phyloP scores from a whole-genome alignment of 1,284 basidiomycete species.

The Filobasidium uniguttulatum region DNA sequence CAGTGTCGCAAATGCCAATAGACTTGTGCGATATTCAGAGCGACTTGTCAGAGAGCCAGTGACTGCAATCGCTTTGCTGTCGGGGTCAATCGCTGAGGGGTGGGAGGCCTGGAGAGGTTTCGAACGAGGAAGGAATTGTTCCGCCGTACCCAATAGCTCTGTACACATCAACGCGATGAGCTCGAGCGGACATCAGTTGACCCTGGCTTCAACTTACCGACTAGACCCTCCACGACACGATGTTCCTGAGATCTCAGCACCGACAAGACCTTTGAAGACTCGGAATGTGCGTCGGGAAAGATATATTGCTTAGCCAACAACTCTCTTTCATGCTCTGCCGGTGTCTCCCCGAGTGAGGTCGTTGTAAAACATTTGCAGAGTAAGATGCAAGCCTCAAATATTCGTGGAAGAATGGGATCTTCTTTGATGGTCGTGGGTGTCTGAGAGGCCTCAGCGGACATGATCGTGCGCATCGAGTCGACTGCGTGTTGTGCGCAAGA shows the following conservation, averaged over 20 bases:
- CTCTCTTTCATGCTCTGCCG: conserved; percentile 19
- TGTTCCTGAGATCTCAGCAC: too few species aligned
- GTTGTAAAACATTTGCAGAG: conserved; percentile 59
- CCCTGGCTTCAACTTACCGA: conserved; percentile 42
- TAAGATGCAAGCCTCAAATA: conserved; percentile 64
- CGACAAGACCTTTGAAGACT: too few species aligned
- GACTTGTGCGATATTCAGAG: too few species aligned
- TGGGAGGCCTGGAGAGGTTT: conserved; percentile 43
- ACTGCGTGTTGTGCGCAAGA: conserved; percentile 19
- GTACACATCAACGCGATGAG: conserved; percentile 16
- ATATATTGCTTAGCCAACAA: not conserved
- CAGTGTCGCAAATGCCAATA: conserved; percentile 56
- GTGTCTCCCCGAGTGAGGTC: conserved; percentile 47
- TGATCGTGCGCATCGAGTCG: conserved; percentile 16
- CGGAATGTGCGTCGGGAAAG: not conserved
- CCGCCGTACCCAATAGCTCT: conserved; percentile 57
- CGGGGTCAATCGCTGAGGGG: conserved; percentile 1
- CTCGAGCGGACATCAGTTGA: not conserved
- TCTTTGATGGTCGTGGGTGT: conserved; percentile 17
- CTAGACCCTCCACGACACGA: conserved; percentile 46
- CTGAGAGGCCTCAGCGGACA: not conserved
- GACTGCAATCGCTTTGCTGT: conserved; percentile 20
- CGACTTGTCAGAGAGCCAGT: too few species aligned
- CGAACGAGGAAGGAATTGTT: conserved; percentile 63
- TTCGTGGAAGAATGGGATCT: conserved; percentile 40